Percentiles rank a stretch among this genome's conserved stretches.
Conservation (phyloP, 306 rosid genomes). For the Cicer pinnatifidum region DNA sequence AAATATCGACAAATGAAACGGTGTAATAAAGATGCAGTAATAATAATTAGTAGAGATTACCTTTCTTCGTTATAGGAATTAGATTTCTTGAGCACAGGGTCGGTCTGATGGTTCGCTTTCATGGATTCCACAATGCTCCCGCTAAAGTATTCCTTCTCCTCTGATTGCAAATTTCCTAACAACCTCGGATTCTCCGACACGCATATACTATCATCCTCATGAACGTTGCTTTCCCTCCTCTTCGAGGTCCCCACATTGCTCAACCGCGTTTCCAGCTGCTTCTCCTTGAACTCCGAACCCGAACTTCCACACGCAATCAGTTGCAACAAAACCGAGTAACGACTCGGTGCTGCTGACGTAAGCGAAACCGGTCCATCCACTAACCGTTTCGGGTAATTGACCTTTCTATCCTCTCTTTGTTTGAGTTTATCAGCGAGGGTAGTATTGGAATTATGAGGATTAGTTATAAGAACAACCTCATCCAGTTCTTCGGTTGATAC, state of each 20-base stretch:
- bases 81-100: constrained; percentile 62
- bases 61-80: constrained; percentile 80
- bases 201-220: constrained; percentile 49
- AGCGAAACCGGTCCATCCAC: constrained; percentile 26
- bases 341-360: constrained; percentile 45
- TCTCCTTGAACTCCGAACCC: constrained; percentile 54
- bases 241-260: constrained; percentile 44
- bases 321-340: constrained; percentile 71
- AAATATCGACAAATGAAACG: not conserved
- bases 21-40: not conserved
- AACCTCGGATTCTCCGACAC: constrained; percentile 81
- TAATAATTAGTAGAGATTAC: constrained; percentile 37
- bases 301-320: constrained; percentile 84
- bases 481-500: constrained; percentile 66
- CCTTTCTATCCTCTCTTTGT: not conserved
- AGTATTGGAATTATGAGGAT: not conserved
- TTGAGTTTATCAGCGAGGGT: constrained; percentile 41
- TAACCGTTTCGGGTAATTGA: constrained; percentile 23
- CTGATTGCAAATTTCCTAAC: constrained; percentile 66
- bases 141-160: constrained; percentile 90
- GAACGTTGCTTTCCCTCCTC: constrained; percentile 41
- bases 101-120: constrained; percentile 46
- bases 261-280: constrained; percentile 32
- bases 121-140: constrained; percentile 80
- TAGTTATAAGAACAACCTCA: constrained; percentile 8